Evolutionary conservation across 208 protist genomes (phyloP).

Genomic region (Acanthamoeba triangularis): DNA sequence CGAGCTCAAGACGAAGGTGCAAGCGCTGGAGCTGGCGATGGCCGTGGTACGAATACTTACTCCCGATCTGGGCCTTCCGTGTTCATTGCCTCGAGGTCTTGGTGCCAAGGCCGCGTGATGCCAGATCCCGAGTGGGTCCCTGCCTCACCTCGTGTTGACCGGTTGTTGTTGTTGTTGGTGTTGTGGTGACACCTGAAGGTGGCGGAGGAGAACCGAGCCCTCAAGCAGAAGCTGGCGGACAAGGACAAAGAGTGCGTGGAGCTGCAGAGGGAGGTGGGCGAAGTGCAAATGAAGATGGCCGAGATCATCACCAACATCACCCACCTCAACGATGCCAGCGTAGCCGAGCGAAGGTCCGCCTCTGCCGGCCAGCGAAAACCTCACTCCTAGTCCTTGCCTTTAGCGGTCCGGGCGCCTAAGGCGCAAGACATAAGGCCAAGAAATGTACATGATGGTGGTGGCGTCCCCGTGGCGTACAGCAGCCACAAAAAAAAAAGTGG

Average conservation of each 20-base stretch:
- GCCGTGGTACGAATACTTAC: neutral
- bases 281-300: conserved; percentile 42
- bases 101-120: neutral
- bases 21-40: neutral
- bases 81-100: neutral
- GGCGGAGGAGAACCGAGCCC: neutral
- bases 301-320: conserved; percentile 55
- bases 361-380: neutral
- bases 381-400: neutral
- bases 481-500: too few relatives aligned
- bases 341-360: neutral
- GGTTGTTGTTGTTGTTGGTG: too few relatives aligned
- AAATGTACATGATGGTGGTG: neutral
- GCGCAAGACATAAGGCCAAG: too few relatives aligned
- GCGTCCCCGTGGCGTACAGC: too few relatives aligned
- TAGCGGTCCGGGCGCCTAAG: neutral
- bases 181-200: neutral
- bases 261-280: conserved; percentile 30
- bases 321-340: neutral
- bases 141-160: too few relatives aligned
- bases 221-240: neutral
- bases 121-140: neutral
- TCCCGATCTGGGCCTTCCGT: neutral
- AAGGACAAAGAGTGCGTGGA: conserved; percentile 15
- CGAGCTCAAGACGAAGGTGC: neutral